Base-by-base conservation (phyloP, 768 basidiomycete genomes). In the Trametopsis cervina region DNA sequence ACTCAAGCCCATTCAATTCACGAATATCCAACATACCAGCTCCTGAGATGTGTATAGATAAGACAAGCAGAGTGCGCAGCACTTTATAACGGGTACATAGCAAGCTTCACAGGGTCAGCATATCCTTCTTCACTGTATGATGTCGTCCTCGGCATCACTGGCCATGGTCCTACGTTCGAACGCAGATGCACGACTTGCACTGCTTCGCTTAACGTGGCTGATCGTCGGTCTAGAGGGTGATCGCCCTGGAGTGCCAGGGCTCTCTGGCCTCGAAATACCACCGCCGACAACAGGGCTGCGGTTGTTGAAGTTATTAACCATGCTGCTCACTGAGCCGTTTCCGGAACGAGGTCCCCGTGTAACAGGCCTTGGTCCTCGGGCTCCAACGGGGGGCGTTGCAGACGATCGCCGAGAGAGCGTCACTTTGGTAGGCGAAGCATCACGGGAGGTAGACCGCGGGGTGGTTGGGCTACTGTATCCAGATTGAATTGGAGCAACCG, bases 101-200 rank as follows among this genome's bases (percentile, higher is more conserved):
- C n/a, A n/a, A n/a, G n/a, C n/a, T n/a, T n/a, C n/a, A n/a, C n/a
- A n/a, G n/a, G n/a, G n/a, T n/a, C n/a, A n/a, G n/a, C n/a, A n/a
- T n/a, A n/a, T n/a, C n/a, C n/a, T n/a, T 33, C 9, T 23, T 51
- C 43, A 44, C 52, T 53, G 44, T 9, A 84, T 70, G 49, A 85
- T 68, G 54, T 84, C 78, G 53, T 89, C 88, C 61, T 90, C 88
- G 27, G 86, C 86, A 59, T 89, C 87, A 59, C 84, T 86, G 36
- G 83, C 85, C 82, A 85, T 84, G 42, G 86, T 88, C 63, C 85
- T 75, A 59, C 85, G 76, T 45, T 85, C 81, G 49, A 72, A 66
- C 54, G 55, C 51, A 35, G 61, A 57, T 39, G 63, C 56, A 25
- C 64, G 59, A 13, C 66, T 63, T 38, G 63, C 63, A 48, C 61